Conservation (phyloP, 805 yeast species). For the Candida koratica region DNA sequence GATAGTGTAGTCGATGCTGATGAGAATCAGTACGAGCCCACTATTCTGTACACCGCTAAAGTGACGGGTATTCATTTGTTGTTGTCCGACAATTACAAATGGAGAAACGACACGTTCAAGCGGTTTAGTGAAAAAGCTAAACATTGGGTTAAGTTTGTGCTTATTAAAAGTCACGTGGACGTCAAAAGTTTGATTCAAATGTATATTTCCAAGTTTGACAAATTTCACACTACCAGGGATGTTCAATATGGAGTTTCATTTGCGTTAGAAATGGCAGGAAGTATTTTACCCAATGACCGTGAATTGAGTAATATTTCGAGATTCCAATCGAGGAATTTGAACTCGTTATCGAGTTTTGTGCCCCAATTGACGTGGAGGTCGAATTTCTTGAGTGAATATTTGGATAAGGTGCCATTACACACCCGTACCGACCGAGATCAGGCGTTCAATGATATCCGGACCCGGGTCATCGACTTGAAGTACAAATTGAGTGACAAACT, state of each 20-base stretch:
- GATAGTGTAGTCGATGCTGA: conserved; percentile 82
- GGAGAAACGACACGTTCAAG: conserved; percentile 68
- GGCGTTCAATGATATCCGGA: conserved; percentile 26
- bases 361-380: conserved; percentile 75
- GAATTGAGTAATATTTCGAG: conserved; percentile 53
- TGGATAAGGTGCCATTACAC: conserved; percentile 27
- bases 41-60: conserved; percentile 52
- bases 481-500: conserved; percentile 12
- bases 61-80: conserved; percentile 47
- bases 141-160: conserved; percentile 60
- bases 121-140: conserved; percentile 55
- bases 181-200: conserved; percentile 74
- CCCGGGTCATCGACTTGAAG: conserved; percentile 19
- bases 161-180: conserved; percentile 63
- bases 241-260: conserved; percentile 82
- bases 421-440: conserved; percentile 24
- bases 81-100: conserved; percentile 69
- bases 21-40: conserved; percentile 79
- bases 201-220: conserved; percentile 54
- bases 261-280: conserved; percentile 85
- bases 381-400: conserved; percentile 32
- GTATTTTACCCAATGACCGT: conserved; percentile 60
- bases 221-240: conserved; percentile 18
- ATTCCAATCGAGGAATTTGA: conserved; percentile 36
- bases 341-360: conserved; percentile 68